These are phyloP conservation scores for Helicostylum pulchrum DNA, from an alignment of 192 early-diverging fungal species.

Conservation along the genomic window DNA sequence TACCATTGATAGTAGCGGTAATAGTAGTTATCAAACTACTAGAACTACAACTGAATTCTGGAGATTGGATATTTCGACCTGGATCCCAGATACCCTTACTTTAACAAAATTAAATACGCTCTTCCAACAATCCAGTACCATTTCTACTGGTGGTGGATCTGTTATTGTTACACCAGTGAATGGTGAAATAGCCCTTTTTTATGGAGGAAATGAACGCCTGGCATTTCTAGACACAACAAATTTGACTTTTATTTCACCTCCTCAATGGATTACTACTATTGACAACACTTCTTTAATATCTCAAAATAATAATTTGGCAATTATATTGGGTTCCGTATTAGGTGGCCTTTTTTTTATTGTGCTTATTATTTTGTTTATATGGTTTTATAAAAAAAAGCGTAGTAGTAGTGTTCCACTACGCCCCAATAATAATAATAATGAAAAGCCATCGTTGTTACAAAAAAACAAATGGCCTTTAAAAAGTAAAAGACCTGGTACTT, in stretches of 20 bases:
- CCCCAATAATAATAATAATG: not conserved
- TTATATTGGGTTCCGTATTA: conserved; percentile 9
- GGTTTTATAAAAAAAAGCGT: not conserved
- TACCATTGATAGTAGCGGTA: no score
- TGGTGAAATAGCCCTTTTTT: not conserved
- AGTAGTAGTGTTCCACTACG: not conserved
- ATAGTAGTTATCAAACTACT: no score
- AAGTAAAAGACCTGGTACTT: not conserved
- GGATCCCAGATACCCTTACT: no score
- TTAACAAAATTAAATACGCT: no score
- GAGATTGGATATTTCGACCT: no score
- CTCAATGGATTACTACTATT: no score
- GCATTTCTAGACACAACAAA: not conserved
- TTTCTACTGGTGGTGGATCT: no score
- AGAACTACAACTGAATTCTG: no score
- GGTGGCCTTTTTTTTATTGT: not conserved
- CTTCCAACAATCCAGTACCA: no score
- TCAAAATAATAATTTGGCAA: conserved; percentile 3
- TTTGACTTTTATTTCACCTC: no score
- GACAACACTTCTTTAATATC: not conserved
- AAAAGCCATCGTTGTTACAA: not conserved
- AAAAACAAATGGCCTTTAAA: not conserved
- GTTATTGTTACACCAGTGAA: not conserved
- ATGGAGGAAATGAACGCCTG: not conserved
- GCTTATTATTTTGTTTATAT: not conserved